Base-by-base conservation (phyloP, 75 land plant species). In the Pinus taeda region DNA sequence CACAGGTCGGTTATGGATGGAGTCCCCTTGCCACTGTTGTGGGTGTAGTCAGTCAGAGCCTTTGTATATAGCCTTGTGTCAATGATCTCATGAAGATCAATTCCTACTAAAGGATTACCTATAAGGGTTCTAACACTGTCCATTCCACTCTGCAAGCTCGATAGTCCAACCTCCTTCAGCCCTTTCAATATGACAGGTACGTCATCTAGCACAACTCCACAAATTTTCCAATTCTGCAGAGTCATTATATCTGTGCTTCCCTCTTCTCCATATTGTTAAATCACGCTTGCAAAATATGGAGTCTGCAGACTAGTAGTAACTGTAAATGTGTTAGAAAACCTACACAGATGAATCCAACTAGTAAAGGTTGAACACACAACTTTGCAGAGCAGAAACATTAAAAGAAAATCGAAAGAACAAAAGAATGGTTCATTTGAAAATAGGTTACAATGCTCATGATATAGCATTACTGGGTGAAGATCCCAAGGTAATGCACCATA, bases 111-210 rank as follows among this genome's bases (percentile, higher is more conserved):
- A 13, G 93, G 98, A 60, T 95, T 97, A 0, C 99, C 99, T 1
- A 97, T 98, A 2, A 98, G 91, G 62, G 94, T 97, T 53, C 99
- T 85, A 26, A 97, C 99, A 36, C 95, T 97, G 85, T 97, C 99
- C 98, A 97, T 97, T 53, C 99, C 99, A 77, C 99, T 97, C 86
- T 97, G 99, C 4, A 97, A 78, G 86, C 96, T 95, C 18, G 93
- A 89, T 55, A 97, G 79, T 0, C 99, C 99, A 20, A 97, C 99
- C 18, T 75, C 64, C 60, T 62, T 79, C 26, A 97, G 87, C 7
- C 98, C 99, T 60, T 86, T 81, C 11, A 97, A 59, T 70, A 97
- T 90, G 45, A 78, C 91, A 0, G 99, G 99, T 22, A 93, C 98
- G 76, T 97, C 99, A 20, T 88, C 86, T 75, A 97, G 83, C 53